phyloP scores from a whole-genome alignment of 2,329 filamentous ascomycete genomes.

The Raffaelea albimanens region DNA sequence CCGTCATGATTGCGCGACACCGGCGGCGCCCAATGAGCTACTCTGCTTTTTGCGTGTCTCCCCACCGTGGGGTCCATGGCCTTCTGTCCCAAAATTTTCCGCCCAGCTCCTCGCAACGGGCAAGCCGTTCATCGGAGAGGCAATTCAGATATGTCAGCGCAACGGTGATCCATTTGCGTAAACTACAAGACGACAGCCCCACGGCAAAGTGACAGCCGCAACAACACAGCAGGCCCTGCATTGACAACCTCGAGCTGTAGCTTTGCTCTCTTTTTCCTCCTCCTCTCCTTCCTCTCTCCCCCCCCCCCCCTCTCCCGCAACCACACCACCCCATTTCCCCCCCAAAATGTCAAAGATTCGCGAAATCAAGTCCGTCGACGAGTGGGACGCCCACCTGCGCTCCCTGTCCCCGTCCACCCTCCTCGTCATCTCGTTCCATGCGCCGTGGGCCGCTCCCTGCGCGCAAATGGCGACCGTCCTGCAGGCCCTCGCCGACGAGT shows the following conservation, averaged over 20 bases:
- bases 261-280: too few relatives aligned
- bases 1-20: too few relatives aligned
- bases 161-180: background rate
- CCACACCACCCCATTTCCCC: too few relatives aligned
- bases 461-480: slow-evolving; percentile 88
- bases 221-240: too few relatives aligned
- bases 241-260: too few relatives aligned
- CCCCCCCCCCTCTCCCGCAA: too few relatives aligned
- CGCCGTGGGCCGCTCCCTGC: slow-evolving; percentile 93
- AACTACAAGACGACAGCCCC: too few relatives aligned
- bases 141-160: slow-evolving; percentile 10
- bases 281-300: too few relatives aligned
- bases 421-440: slow-evolving; percentile 86
- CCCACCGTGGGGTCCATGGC: too few relatives aligned
- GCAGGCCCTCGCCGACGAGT: slow-evolving; percentile 75
- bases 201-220: too few relatives aligned
- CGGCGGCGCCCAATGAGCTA: too few relatives aligned
- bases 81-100: background rate
- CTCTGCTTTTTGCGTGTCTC: background rate
- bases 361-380: slow-evolving; percentile 64
- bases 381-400: slow-evolving; percentile 61
- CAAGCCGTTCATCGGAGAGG: slow-evolving; percentile 10
- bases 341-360: slow-evolving; percentile 62
- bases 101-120: background rate
- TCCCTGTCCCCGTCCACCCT: slow-evolving; percentile 61